A percentile compares a stretch with the other conserved stretches of the same genome.
Evolutionary conservation across 805 yeast genomes (phyloP).

Genomic region (Wickerhamomyces sydowiorum): DNA sequence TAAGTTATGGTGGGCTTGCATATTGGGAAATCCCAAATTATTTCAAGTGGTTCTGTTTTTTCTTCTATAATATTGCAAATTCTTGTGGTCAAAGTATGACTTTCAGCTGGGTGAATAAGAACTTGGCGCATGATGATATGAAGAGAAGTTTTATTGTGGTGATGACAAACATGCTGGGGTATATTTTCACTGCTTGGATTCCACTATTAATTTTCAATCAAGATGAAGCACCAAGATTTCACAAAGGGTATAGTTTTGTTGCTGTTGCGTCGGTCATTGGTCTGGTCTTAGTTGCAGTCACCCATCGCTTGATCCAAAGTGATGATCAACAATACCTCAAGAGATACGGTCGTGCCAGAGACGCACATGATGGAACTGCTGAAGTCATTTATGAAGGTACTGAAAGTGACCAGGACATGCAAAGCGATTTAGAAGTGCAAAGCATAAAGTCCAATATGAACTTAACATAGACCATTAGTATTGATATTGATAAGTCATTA

Average conservation of each 20-base stretch:
- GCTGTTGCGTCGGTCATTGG: slow-evolving; percentile 13
- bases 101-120: slow-evolving; percentile 50
- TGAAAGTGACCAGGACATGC: not conserved
- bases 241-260: slow-evolving; percentile 33
- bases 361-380: not conserved
- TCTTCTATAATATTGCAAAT: slow-evolving; percentile 40
- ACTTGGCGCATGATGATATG: slow-evolving; percentile 29
- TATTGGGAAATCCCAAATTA: slow-evolving; percentile 44
- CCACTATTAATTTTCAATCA: slow-evolving; percentile 37
- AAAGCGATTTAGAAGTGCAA: not conserved
- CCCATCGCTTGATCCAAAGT: not conserved
- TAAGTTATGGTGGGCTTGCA: slow-evolving; percentile 38
- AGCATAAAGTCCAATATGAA: not conserved
- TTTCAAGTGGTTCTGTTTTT: slow-evolving; percentile 46
- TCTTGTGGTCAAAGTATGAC: slow-evolving; percentile 52
- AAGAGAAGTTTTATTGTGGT: slow-evolving; percentile 33
- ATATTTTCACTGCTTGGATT: slow-evolving; percentile 35
- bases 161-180: slow-evolving; percentile 35
- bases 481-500: no score
- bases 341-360: not conserved
- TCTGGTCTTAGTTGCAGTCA: not conserved
- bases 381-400: not conserved
- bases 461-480: no score
- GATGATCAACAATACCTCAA: slow-evolving; percentile 1
- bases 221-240: slow-evolving; percentile 30